A percentile compares a stretch with the other conserved stretches of the same genome.
phyloP scores from a whole-genome alignment of 2,329 filamentous ascomycete genomes.

The Pseudogymnoascus sp. region DNA sequence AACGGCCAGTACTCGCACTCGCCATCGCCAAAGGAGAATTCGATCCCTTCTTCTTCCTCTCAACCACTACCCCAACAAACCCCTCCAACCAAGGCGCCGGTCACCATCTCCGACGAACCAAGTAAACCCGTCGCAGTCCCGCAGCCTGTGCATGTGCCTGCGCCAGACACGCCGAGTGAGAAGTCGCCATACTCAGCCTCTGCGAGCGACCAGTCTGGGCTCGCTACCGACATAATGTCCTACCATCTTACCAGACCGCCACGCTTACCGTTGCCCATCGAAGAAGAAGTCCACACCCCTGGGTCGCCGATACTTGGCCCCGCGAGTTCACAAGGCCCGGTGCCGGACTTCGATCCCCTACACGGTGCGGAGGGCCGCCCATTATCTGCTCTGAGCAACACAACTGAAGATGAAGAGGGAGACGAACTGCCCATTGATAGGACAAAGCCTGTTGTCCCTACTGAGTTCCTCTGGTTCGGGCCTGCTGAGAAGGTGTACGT shows the following conservation, averaged over 20 bases:
- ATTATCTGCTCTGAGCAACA: slow-evolving; percentile 50
- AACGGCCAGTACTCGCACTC: slow-evolving; percentile 7
- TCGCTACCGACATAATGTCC: slow-evolving; percentile 43
- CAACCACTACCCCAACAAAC: slow-evolving; percentile 3
- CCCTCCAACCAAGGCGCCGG: neutral
- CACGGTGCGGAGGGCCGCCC: slow-evolving; percentile 40
- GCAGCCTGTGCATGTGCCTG: slow-evolving; percentile 14
- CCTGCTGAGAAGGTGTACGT: slow-evolving; percentile 88
- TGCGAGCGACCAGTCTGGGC: slow-evolving; percentile 41
- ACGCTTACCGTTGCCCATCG: slow-evolving; percentile 83
- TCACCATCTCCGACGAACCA: slow-evolving; percentile 28
- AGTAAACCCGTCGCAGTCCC: slow-evolving; percentile 51
- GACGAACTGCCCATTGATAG: slow-evolving; percentile 71
- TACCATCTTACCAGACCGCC: slow-evolving; percentile 65
- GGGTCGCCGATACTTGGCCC: slow-evolving; percentile 81
- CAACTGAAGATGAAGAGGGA: slow-evolving; percentile 70
- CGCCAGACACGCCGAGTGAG: slow-evolving; percentile 24
- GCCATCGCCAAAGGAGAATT: neutral
- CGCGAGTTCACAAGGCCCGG: slow-evolving; percentile 39
- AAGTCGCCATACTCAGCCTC: slow-evolving; percentile 20
- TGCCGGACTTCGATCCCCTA: slow-evolving; percentile 33
- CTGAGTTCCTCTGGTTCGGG: slow-evolving; percentile 74
- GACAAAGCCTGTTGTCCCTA: slow-evolving; percentile 71
- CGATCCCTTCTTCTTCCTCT: neutral
- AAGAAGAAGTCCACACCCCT: slow-evolving; percentile 81